phyloP scores from a whole-genome alignment of 176 grass and related monocot genomes.

The Calamus simplicifolius region DNA sequence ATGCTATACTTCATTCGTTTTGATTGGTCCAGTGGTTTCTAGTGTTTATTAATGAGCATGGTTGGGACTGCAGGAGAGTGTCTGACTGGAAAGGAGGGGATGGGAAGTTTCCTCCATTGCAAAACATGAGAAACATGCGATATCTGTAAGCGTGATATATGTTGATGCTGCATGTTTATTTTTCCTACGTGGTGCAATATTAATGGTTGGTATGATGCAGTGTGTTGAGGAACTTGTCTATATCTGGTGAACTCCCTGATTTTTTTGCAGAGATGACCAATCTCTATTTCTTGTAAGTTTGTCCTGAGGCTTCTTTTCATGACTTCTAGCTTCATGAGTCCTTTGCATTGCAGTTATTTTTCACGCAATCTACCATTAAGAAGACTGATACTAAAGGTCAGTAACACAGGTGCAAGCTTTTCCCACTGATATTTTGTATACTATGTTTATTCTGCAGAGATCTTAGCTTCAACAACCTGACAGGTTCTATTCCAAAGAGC shows the following conservation, averaged over 20 bases:
- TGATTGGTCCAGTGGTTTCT: too few relatives aligned
- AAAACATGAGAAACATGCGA: background rate
- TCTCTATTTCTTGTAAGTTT: slow-evolving; percentile 8
- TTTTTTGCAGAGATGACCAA: slow-evolving; percentile 1
- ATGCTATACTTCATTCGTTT: background rate
- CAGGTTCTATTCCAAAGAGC: slow-evolving; percentile 42
- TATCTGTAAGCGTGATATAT: slow-evolving; percentile 1
- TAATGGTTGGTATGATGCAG: background rate
- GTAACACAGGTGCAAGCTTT: too few relatives aligned
- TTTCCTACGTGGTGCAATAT: too few relatives aligned
- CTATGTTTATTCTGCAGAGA: slow-evolving; percentile 28
- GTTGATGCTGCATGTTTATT: too few relatives aligned
- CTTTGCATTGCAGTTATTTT: too few relatives aligned
- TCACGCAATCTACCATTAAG: too few relatives aligned
- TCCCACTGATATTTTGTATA: too few relatives aligned
- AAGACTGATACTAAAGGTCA: too few relatives aligned
- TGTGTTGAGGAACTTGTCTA: slow-evolving; percentile 18
- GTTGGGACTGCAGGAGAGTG: slow-evolving; percentile 1
- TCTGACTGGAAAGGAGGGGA: slow-evolving; percentile 13
- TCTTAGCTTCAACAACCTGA: slow-evolving; percentile 69
- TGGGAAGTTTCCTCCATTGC: slow-evolving; percentile 6
- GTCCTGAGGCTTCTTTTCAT: background rate
- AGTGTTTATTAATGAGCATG: too few relatives aligned
- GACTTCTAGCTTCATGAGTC: too few relatives aligned
- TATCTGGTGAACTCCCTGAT: slow-evolving; percentile 14